phyloP scores from a whole-genome alignment of 768 basidiomycete species.

The Strobilomyces dryophilus region DNA sequence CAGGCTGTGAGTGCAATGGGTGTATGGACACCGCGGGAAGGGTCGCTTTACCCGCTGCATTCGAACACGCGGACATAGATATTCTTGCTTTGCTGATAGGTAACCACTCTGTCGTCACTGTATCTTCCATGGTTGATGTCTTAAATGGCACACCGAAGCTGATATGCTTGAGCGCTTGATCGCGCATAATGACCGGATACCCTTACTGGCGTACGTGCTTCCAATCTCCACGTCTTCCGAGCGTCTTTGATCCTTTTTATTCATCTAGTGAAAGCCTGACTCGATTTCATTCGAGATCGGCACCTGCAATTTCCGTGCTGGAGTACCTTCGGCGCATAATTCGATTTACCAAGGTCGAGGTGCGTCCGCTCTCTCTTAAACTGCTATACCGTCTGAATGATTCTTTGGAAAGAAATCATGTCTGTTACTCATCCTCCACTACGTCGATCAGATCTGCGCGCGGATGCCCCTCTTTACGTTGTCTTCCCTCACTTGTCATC shows the following conservation, averaged over 20 bases:
- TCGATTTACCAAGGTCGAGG: conserved; percentile 94
- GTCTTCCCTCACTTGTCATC: conserved; percentile 94
- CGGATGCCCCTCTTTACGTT: conserved; percentile 87
- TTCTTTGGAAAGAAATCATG: conserved; percentile 56
- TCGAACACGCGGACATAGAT: conserved; percentile 82
- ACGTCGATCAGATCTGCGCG: conserved; percentile 91
- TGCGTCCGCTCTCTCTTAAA: conserved; percentile 32
- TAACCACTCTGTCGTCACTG: conserved; percentile 33
- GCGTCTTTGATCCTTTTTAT: conserved; percentile 20
- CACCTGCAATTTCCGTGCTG: conserved; percentile 81
- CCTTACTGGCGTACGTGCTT: conserved; percentile 70
- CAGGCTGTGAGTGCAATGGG: conserved; percentile 61
- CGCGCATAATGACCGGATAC: conserved; percentile 93
- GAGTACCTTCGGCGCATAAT: conserved; percentile 96
- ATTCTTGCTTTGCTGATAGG: conserved; percentile 86
- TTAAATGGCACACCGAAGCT: conserved; percentile 45
- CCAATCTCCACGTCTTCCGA: conserved; percentile 8
- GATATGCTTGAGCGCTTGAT: conserved; percentile 97
- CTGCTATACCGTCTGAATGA: conserved; percentile 7
- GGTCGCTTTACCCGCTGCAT: conserved; percentile 78
- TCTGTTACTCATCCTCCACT: conserved; percentile 78
- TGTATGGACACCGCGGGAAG: conserved; percentile 69
- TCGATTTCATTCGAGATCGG: conserved; percentile 91
- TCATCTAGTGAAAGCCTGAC: conserved; percentile 76
- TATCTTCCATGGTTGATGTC: conserved; percentile 15